A percentile compares a stretch with the other conserved stretches of the same genome.
phyloP scores from a whole-genome alignment of 257 asterid genomes.

The Ligustrum vulgare region DNA sequence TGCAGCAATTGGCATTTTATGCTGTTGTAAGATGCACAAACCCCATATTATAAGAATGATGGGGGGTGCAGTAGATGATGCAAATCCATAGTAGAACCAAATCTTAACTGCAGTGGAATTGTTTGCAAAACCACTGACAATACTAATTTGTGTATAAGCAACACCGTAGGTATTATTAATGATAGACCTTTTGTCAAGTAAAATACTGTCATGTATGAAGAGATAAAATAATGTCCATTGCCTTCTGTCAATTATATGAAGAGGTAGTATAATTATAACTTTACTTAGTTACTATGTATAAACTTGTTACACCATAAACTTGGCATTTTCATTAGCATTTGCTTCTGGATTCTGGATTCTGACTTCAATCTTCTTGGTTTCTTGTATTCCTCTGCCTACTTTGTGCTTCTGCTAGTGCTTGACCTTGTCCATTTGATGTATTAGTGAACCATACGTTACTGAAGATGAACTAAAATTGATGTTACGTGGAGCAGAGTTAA shows the following conservation, averaged over 20 bases:
- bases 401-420: conserved; percentile 1
- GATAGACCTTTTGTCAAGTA: conserved; percentile 8
- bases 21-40: neutral
- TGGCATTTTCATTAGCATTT: conserved; percentile 5
- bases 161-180: conserved; percentile 4
- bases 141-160: conserved; percentile 7
- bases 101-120: neutral
- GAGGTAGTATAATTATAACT: conserved; percentile 5
- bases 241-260: conserved; percentile 8
- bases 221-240: neutral
- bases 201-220: conserved; percentile 16
- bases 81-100: neutral
- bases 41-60: neutral
- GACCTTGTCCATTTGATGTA: conserved; percentile 30
- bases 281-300: conserved; percentile 5
- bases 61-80: neutral
- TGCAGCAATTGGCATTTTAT: neutral
- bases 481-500: conserved; percentile 98
- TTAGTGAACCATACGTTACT: conserved; percentile 93
- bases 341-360: conserved; percentile 16
- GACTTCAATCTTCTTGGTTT: conserved; percentile 10
- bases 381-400: conserved; percentile 9
- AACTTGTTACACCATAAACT: neutral
- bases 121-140: neutral
- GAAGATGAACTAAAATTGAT: conserved; percentile 97